Base-by-base conservation (phyloP, 768 basidiomycete genomes). In the Antrodiella citrinella region DNA sequence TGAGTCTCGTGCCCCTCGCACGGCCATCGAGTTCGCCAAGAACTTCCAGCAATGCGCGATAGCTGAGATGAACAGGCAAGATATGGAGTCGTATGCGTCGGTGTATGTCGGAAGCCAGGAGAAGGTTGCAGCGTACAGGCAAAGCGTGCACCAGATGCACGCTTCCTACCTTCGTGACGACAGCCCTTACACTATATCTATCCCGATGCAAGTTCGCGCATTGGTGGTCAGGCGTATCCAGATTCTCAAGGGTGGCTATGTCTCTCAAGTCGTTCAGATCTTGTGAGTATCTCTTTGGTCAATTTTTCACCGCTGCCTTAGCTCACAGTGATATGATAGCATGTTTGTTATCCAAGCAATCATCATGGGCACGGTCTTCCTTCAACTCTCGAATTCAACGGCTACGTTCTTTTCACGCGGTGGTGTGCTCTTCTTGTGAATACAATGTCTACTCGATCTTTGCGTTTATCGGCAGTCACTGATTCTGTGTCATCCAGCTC, bases 381-480 rank as follows among this genome's bases (percentile, higher is more conserved):
- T 79, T 51, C 68, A 73, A 7, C 65, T 81, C 26, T 70, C 76
- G 0, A 68, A 77, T 13, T 67, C 69, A 7, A 86, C 86, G 0
- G 63, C 70, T 12, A 79, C 77, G 10, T 83, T 77, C 60, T 89
- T 86, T 71, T 81, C 83, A n/a, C 77, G 88, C 18, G 86, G 86
- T 38, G 82, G 87, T 66, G 72, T 84, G 20, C 69, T 91, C 18
- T 90, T 86, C 75, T 87, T 89, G 76, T 83, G 61, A 26, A 77
- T 66, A 22, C 44, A 1, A 4, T 30, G 18, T 1, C 30, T 23
- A 48, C 12, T 2, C 10, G 15, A 47, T 23, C 9, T 45, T 46
- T 18, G 3, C n/a, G 13, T 30, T n/a, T 46, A 19, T 45, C 23
- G 21, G 23, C 12, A 4, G 46, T 35, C 21, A 24, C 47, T 43